Conservation (phyloP, 768 basidiomycete genomes). For the Rhizopogon sp. region DNA sequence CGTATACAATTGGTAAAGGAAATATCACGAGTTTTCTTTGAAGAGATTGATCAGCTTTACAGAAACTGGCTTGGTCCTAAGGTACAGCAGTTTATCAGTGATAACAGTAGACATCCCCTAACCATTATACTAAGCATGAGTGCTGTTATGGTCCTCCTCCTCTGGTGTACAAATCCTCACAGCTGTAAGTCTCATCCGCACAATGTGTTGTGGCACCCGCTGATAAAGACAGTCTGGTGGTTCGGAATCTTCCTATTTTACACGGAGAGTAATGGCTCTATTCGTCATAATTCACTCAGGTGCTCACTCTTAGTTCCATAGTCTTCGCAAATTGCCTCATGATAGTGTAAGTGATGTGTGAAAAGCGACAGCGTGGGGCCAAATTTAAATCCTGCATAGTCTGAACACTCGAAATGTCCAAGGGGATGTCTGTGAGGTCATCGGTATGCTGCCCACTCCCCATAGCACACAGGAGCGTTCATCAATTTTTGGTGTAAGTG, state of each 20-base stretch:
- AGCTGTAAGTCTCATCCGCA: not conserved
- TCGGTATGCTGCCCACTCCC: not conserved
- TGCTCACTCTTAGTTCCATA: not conserved
- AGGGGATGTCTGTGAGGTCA: not conserved
- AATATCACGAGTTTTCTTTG: not conserved
- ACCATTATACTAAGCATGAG: not conserved
- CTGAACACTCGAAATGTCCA: not conserved
- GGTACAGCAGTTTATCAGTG: not conserved
- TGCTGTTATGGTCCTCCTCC: not conserved
- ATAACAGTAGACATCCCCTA: not conserved
- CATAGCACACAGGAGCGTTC: not conserved
- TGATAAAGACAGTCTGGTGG: not conserved
- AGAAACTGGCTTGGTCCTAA: not conserved
- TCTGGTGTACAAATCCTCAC: not conserved
- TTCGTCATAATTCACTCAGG: not conserved
- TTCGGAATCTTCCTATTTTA: not conserved
- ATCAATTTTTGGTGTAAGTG: not conserved
- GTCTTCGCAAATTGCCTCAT: not conserved
- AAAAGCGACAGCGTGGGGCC: no score
- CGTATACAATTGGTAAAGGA: constrained; percentile 1
- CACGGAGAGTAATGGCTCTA: not conserved
- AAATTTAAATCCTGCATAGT: not conserved
- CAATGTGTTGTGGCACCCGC: not conserved
- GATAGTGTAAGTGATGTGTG: not conserved
- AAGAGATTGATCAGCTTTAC: not conserved